phyloP scores from a whole-genome alignment of 176 grass and related monocot species.

The Oryza meridionalis region DNA sequence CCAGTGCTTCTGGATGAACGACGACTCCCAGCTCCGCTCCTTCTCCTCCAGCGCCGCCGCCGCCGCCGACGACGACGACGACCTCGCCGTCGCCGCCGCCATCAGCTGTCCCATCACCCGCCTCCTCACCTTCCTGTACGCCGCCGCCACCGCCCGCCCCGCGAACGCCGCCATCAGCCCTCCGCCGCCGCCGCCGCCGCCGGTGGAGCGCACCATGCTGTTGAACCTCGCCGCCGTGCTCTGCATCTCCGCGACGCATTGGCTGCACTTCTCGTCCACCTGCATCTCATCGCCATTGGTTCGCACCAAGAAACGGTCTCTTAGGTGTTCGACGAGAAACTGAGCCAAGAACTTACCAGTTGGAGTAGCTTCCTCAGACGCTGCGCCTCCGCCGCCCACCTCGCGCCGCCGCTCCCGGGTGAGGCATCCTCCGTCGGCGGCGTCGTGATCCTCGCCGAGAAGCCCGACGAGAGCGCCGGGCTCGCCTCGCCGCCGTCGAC shows the following conservation, averaged over 20 bases:
- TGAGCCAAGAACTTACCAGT: conserved; percentile 44
- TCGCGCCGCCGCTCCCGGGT: background rate
- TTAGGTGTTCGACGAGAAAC: background rate
- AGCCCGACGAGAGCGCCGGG: conserved; percentile 45
- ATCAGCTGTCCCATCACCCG: conserved; percentile 54
- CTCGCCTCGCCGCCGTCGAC: conserved; percentile 30
- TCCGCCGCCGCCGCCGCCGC: conserved; percentile 22
- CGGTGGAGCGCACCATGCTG: conserved; percentile 30
- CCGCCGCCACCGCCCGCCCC: conserved; percentile 36
- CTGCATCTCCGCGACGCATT: conserved; percentile 75
- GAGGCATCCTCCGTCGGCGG: conserved; percentile 21
- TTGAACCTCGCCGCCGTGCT: conserved; percentile 52
- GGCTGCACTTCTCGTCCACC: conserved; percentile 80
- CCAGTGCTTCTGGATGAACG: conserved; percentile 97
- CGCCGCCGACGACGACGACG: background rate
- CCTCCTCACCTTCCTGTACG: conserved; percentile 60
- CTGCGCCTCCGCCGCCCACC: conserved; percentile 33
- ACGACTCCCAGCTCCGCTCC: conserved; percentile 74
- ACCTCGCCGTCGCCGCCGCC: conserved; percentile 18
- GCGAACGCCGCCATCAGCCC: conserved; percentile 47
- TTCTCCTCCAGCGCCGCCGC: conserved; percentile 36
- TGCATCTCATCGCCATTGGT: conserved; percentile 1
- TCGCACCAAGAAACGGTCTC: background rate
- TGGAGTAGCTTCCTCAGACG: conserved; percentile 62
- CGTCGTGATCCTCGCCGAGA: conserved; percentile 29